Percentiles rank a stretch among this genome's conserved stretches.
Evolutionary conservation across 2,329 filamentous ascomycete species (phyloP).

Genomic region (Microdochium bolleyi): DNA sequence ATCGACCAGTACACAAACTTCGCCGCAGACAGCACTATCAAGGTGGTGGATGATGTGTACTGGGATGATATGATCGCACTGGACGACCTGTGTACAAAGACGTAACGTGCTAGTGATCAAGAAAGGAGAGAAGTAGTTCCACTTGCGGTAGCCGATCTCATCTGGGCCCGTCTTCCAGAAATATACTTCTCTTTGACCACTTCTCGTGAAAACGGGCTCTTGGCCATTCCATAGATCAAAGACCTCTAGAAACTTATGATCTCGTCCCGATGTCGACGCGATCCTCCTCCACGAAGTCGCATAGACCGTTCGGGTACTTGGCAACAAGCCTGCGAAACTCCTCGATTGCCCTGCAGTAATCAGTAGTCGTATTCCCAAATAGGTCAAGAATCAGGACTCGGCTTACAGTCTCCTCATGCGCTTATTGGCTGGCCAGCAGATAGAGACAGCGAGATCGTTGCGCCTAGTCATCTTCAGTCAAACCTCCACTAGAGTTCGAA

Average conservation of each 20-base stretch:
- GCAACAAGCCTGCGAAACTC: slow-evolving; percentile 6
- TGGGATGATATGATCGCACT: neutral
- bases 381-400: too few relatives aligned
- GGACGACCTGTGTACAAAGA: neutral
- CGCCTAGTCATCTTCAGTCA: neutral
- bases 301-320: slow-evolving; percentile 6
- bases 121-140: too few relatives aligned
- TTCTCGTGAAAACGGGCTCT: too few relatives aligned
- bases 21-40: neutral
- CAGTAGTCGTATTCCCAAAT: neutral
- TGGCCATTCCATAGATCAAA: too few relatives aligned
- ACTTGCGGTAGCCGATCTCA: too few relatives aligned
- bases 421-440: neutral
- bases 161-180: too few relatives aligned
- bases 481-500: too few relatives aligned
- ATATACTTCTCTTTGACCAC: too few relatives aligned
- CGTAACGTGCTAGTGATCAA: neutral
- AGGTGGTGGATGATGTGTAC: neutral
- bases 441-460: neutral
- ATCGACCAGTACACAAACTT: neutral
- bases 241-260: too few relatives aligned
- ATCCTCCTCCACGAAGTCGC: neutral
- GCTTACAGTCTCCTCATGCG: neutral
- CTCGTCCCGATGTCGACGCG: too few relatives aligned
- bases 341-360: slow-evolving; percentile 3